phyloP scores from a whole-genome alignment of 2,329 filamentous ascomycete species.

The Paraphoma sp. region DNA sequence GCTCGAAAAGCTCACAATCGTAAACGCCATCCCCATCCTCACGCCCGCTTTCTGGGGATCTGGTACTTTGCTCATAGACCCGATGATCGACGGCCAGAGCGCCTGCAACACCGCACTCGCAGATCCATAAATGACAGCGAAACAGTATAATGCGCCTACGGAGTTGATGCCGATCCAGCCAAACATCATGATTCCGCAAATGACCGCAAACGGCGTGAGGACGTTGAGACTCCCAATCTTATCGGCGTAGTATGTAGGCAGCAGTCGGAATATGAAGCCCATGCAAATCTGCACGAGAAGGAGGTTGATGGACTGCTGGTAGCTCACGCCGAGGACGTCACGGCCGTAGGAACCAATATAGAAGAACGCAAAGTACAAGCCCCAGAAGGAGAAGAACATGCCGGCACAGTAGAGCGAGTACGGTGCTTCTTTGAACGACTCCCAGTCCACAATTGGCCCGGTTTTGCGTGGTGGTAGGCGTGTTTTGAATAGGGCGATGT shows the following conservation, averaged over 20 bases:
- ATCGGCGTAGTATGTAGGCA: conserved; percentile 51
- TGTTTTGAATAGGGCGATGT: conserved; percentile 45
- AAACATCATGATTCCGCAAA: conserved; percentile 54
- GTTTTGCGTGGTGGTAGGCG: conserved; percentile 50
- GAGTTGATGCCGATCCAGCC: conserved; percentile 40
- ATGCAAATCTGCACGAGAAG: conserved; percentile 59
- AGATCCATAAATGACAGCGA: conserved; percentile 41
- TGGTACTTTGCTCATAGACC: conserved; percentile 38
- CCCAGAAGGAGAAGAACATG: conserved; percentile 48
- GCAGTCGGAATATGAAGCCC: conserved; percentile 59
- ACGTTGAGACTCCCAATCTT: conserved; percentile 54
- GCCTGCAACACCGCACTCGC: conserved; percentile 38
- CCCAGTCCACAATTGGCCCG: conserved; percentile 51
- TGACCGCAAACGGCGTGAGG: conserved; percentile 56
- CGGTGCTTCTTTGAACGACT: conserved; percentile 49
- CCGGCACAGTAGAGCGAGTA: conserved; percentile 47
- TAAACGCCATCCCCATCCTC: conserved; percentile 48
- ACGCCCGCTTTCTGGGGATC: conserved; percentile 44
- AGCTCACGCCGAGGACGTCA: conserved; percentile 55
- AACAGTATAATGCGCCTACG: conserved; percentile 32
- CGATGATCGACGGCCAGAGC: conserved; percentile 36
- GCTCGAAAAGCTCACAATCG: conserved; percentile 43
- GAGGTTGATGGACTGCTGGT: conserved; percentile 60
- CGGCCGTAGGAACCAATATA: conserved; percentile 52
- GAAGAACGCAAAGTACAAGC: conserved; percentile 54